Conservation (phyloP, 2,329 filamentous ascomycete genomes). For the Colletotrichum higginsianum region DNA sequence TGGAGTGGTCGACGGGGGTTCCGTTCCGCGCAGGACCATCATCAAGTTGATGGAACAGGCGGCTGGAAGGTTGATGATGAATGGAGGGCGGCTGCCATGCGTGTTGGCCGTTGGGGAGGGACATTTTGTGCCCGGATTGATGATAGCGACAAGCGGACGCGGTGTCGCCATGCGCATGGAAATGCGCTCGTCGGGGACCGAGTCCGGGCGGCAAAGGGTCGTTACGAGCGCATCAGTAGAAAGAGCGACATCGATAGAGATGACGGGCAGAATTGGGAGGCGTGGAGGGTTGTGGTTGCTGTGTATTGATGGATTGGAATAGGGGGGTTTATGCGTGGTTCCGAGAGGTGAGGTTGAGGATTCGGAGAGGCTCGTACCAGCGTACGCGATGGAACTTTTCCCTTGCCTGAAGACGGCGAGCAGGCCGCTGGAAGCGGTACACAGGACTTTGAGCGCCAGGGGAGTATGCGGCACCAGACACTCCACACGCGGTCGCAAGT, state of each 20-base stretch:
- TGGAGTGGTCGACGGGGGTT: slow-evolving; percentile 65
- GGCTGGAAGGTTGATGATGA: slow-evolving; percentile 62
- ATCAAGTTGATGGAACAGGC: slow-evolving; percentile 72
- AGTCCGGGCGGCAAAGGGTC: slow-evolving; percentile 60
- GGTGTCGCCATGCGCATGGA: slow-evolving; percentile 70
- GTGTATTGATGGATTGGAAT: slow-evolving; percentile 67
- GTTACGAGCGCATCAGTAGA: slow-evolving; percentile 66
- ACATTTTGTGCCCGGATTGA: slow-evolving; percentile 71
- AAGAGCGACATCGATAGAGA: slow-evolving; percentile 68
- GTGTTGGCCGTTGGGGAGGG: slow-evolving; percentile 76
- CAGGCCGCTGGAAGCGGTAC: slow-evolving; percentile 38
- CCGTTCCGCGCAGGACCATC: slow-evolving; percentile 69
- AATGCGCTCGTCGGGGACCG: slow-evolving; percentile 67
- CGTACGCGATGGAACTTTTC: slow-evolving; percentile 43
- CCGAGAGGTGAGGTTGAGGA: slow-evolving; percentile 71
- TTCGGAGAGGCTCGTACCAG: slow-evolving; percentile 55
- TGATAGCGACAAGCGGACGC: slow-evolving; percentile 63
- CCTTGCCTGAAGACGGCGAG: slow-evolving; percentile 41
- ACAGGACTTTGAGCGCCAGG: slow-evolving; percentile 23
- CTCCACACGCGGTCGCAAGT: slow-evolving; percentile 18
- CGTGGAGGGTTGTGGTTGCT: slow-evolving; percentile 58
- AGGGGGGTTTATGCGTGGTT: slow-evolving; percentile 65
- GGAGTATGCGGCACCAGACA: not conserved
- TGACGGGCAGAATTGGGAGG: slow-evolving; percentile 59
- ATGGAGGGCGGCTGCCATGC: slow-evolving; percentile 74